Conservation (phyloP, 768 basidiomycete genomes). For the Floccularia luteovirens region DNA sequence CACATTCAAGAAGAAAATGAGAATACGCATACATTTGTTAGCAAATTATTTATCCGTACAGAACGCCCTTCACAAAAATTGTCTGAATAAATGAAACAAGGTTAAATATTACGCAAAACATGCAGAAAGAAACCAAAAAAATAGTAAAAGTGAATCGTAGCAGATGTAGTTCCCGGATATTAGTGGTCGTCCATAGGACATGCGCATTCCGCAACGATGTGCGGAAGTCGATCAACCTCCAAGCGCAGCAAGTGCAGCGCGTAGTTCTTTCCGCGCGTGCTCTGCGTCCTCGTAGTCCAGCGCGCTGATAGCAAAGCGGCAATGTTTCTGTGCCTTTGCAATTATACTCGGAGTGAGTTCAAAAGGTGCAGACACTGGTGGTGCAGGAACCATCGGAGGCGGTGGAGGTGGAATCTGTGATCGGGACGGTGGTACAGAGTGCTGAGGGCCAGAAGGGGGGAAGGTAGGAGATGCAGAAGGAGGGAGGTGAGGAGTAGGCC, state of each 20-base stretch:
- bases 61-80: too few species aligned
- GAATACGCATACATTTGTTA: too few species aligned
- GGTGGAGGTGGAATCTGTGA: neutral
- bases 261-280: constrained; percentile 79
- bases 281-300: constrained; percentile 92
- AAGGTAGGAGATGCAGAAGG: constrained; percentile 3
- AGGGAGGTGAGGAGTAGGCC: constrained; percentile 2
- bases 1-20: too few species aligned
- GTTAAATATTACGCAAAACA: too few species aligned
- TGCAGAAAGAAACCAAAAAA: too few species aligned
- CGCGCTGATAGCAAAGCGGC: constrained; percentile 89
- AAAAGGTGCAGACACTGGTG: constrained; percentile 14
- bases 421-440: neutral
- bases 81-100: too few species aligned
- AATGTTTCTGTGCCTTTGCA: constrained; percentile 82
- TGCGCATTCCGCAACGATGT: too few species aligned
- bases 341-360: constrained; percentile 63
- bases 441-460: constrained; percentile 4
- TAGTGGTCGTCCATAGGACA: too few species aligned
- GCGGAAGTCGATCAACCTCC: constrained; percentile 40
- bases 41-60: too few species aligned
- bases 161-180: too few species aligned
- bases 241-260: constrained; percentile 61
- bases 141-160: too few species aligned
- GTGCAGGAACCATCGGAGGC: neutral